phyloP scores from a whole-genome alignment of 305 asterid genomes.

The Fraxinus ornus region DNA sequence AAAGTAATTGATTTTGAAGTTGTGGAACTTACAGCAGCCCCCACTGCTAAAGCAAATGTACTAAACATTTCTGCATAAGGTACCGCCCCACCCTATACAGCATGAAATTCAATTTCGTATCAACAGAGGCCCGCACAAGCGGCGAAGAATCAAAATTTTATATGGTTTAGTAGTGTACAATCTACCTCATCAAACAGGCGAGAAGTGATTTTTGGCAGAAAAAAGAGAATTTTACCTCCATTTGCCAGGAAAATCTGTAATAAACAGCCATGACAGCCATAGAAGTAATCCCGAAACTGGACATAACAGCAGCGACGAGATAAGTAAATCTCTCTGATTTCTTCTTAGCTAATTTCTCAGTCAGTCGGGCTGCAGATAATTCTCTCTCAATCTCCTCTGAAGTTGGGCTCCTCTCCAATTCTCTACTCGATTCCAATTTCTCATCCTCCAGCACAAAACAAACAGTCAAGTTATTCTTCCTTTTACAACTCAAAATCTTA shows the following conservation, averaged over 20 bases:
- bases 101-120: not conserved
- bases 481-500: slow-evolving; percentile 21
- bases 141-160: not conserved
- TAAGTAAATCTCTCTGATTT: slow-evolving; percentile 80
- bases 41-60: slow-evolving; percentile 88
- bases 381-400: slow-evolving; percentile 21
- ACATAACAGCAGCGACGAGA: slow-evolving; percentile 93
- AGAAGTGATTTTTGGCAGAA: not conserved
- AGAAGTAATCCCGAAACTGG: slow-evolving; percentile 80
- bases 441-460: slow-evolving; percentile 63
- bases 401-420: not conserved
- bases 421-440: slow-evolving; percentile 24
- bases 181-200: not conserved
- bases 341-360: slow-evolving; percentile 69
- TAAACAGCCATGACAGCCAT: slow-evolving; percentile 81
- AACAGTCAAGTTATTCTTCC: slow-evolving; percentile 37
- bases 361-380: slow-evolving; percentile 38
- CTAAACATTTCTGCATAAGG: slow-evolving; percentile 85
- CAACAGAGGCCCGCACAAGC: not conserved
- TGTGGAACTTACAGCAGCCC: slow-evolving; percentile 72
- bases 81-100: slow-evolving; percentile 69
- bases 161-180: not conserved
- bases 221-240: slow-evolving; percentile 59
- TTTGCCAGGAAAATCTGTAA: slow-evolving; percentile 82
- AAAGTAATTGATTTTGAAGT: not conserved